Evolutionary conservation across 179 eudicot species (phyloP).

Genomic region (Beta macrorhiza): DNA sequence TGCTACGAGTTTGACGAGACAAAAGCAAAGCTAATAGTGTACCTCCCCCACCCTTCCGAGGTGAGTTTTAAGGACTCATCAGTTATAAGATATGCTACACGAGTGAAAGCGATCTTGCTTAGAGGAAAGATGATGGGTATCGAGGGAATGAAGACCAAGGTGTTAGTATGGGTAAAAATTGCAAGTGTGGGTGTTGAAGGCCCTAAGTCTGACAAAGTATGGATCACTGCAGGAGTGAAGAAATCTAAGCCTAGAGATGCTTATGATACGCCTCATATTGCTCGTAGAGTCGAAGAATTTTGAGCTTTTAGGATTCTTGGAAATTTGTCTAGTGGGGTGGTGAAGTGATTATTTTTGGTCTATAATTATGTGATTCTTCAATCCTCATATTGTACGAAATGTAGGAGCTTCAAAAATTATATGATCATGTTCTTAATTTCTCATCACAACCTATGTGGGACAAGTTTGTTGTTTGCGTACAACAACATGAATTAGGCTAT

Average conservation of each 20-base stretch:
- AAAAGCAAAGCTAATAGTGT: conserved; percentile 65
- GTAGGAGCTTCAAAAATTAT: not conserved
- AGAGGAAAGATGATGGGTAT: conserved; percentile 77
- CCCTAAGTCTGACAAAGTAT: conserved; percentile 70
- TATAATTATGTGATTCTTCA: not conserved
- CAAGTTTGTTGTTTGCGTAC: too few relatives aligned
- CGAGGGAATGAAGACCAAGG: conserved; percentile 95
- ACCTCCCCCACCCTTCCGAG: conserved; percentile 69
- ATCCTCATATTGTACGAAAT: not conserved
- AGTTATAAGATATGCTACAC: conserved; percentile 57
- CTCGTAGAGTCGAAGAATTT: conserved; percentile 55
- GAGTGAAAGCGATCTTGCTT: conserved; percentile 63
- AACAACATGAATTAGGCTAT: too few relatives aligned
- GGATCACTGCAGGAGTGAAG: conserved; percentile 84
- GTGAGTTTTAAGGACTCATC: conserved; percentile 82
- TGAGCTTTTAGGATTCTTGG: conserved; percentile 25
- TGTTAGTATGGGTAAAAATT: conserved; percentile 83
- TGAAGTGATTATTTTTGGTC: not conserved
- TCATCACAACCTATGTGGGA: not conserved
- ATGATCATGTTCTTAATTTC: not conserved
- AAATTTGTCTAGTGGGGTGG: not conserved
- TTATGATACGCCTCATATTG: conserved; percentile 57
- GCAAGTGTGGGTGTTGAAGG: conserved; percentile 68
- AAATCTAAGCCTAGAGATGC: conserved; percentile 69
- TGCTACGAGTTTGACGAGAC: conserved; percentile 69